A percentile compares a stretch with the other conserved stretches of the same genome.
Evolutionary conservation across 768 basidiomycete genomes (phyloP).

Genomic region (Royoungia palumana): DNA sequence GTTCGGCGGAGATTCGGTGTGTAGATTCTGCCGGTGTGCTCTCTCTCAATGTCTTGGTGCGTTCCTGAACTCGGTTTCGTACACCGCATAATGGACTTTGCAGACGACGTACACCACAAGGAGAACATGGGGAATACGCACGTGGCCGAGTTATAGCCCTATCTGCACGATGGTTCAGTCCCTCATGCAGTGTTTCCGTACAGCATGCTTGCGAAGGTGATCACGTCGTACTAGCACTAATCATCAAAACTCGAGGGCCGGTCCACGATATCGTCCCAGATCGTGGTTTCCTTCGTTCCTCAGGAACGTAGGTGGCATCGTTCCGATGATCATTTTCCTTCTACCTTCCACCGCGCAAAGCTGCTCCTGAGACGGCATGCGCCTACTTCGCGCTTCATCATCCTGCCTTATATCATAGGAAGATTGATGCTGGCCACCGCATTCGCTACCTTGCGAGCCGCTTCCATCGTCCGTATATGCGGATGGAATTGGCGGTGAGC

Average conservation of each 20-base stretch:
- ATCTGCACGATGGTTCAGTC: background rate
- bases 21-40: slow-evolving; percentile 50
- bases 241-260: slow-evolving; percentile 32
- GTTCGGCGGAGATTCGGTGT: slow-evolving; percentile 52
- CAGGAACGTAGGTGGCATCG: slow-evolving; percentile 43
- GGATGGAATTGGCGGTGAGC: slow-evolving; percentile 45
- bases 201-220: slow-evolving; percentile 51
- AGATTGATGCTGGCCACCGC: slow-evolving; percentile 48
- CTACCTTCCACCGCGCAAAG: slow-evolving; percentile 32
- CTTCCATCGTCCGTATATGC: slow-evolving; percentile 56
- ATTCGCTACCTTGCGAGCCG: slow-evolving; percentile 61
- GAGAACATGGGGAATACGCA: slow-evolving; percentile 57
- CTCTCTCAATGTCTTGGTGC: slow-evolving; percentile 50
- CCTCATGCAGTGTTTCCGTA: slow-evolving; percentile 40
- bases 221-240: background rate
- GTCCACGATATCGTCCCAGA: slow-evolving; percentile 49
- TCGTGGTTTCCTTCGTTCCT: background rate
- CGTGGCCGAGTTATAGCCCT: slow-evolving; percentile 52
- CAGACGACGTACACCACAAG: slow-evolving; percentile 26
- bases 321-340: slow-evolving; percentile 53
- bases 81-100: background rate
- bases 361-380: slow-evolving; percentile 21
- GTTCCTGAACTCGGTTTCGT: slow-evolving; percentile 11
- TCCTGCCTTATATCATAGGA: too few relatives aligned
- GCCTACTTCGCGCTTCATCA: background rate